phyloP scores from a whole-genome alignment of 345 rosid genomes.

The Euphorbia pulcherrima region DNA sequence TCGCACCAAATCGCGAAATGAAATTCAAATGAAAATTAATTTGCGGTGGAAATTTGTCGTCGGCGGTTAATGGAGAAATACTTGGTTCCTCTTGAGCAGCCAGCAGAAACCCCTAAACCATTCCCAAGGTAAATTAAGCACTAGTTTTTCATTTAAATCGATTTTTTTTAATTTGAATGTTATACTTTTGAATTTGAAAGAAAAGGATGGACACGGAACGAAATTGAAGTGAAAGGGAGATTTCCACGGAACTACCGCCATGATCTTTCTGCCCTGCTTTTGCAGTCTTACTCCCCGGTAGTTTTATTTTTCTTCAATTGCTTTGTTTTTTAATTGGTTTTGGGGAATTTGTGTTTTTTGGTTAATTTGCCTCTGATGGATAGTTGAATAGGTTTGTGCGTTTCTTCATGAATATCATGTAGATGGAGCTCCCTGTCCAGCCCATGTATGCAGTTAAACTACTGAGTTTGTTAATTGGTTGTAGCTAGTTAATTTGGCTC shows the following conservation, averaged over 20 bases:
- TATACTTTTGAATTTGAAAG: slow-evolving; percentile 3
- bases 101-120: slow-evolving; percentile 32
- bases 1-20: background rate
- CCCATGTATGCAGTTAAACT: slow-evolving; percentile 40
- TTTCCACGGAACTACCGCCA: slow-evolving; percentile 49
- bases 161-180: background rate
- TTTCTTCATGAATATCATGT: slow-evolving; percentile 61
- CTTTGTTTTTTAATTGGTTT: no score
- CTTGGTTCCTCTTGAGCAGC: slow-evolving; percentile 29
- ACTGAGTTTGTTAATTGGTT: background rate
- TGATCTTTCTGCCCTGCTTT: slow-evolving; percentile 39
- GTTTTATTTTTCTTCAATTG: background rate
- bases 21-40: no score
- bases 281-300: slow-evolving; percentile 72
- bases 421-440: slow-evolving; percentile 46
- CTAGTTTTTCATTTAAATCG: background rate
- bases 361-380: background rate
- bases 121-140: slow-evolving; percentile 20
- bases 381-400: slow-evolving; percentile 42
- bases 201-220: slow-evolving; percentile 54
- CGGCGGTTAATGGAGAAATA: slow-evolving; percentile 38
- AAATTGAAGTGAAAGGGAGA: slow-evolving; percentile 59
- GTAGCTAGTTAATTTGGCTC: background rate
- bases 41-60: background rate
- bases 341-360: no score